Evolutionary conservation across 2,329 filamentous ascomycete species (phyloP).

Genomic region (Xylariaceae sp.): DNA sequence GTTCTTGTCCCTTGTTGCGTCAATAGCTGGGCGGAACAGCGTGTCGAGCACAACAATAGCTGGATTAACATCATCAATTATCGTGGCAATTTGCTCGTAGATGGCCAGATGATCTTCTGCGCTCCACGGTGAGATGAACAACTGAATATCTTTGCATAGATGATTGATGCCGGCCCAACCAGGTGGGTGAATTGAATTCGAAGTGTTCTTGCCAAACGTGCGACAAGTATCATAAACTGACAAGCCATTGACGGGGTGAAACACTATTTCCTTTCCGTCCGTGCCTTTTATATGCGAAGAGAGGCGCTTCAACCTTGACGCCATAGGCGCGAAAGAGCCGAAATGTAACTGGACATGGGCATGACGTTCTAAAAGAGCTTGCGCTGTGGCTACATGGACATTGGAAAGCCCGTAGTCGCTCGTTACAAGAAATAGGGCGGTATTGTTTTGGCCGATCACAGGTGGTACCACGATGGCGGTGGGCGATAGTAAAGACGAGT

Average conservation of each 20-base stretch:
- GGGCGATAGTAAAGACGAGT: no score
- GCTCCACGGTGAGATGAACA: slow-evolving; percentile 28
- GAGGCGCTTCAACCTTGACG: slow-evolving; percentile 17
- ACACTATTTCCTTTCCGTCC: no score
- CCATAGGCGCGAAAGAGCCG: slow-evolving; percentile 25
- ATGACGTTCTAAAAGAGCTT: slow-evolving; percentile 29
- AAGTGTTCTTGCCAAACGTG: not conserved
- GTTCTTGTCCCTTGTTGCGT: slow-evolving; percentile 29
- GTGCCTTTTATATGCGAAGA: no score
- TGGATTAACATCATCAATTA: slow-evolving; percentile 28
- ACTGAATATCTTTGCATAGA: slow-evolving; percentile 22
- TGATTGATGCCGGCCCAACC: slow-evolving; percentile 24
- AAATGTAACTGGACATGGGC: slow-evolving; percentile 29
- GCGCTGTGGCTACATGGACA: slow-evolving; percentile 25
- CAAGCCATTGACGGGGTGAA: slow-evolving; percentile 10
- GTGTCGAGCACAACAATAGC: slow-evolving; percentile 31
- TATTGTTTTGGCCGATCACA: slow-evolving; percentile 31
- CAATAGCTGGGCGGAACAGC: slow-evolving; percentile 27
- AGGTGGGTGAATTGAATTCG: slow-evolving; percentile 21
- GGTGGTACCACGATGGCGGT: no score
- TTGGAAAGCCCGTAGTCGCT: slow-evolving; percentile 30
- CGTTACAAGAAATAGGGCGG: slow-evolving; percentile 28
- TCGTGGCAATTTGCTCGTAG: slow-evolving; percentile 21
- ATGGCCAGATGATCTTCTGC: slow-evolving; percentile 26
- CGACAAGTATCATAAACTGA: not conserved